phyloP scores from a whole-genome alignment of 73 alveolate species.

The Tetrahymena thermophila region DNA sequence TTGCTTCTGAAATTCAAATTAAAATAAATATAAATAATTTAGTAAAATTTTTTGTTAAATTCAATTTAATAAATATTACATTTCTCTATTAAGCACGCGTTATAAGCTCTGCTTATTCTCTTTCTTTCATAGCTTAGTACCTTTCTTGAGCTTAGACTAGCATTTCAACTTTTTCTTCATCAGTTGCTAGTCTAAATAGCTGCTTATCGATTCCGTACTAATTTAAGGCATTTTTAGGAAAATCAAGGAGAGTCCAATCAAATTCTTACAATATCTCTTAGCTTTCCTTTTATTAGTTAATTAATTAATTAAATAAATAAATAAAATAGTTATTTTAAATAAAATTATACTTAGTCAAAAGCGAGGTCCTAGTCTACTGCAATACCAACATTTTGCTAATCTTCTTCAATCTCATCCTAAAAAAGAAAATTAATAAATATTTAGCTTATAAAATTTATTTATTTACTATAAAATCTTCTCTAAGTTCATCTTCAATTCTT shows the following conservation, averaged over 20 bases:
- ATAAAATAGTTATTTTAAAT: no score
- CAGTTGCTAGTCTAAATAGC: neutral
- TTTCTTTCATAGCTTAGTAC: neutral
- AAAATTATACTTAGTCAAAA: neutral
- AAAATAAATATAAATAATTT: no score
- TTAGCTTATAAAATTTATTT: neutral
- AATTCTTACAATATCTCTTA: neutral
- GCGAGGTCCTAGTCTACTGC: neutral
- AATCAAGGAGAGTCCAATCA: neutral
- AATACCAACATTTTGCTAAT: neutral
- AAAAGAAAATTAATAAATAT: neutral
- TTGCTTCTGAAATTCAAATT: no score
- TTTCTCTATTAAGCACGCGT: neutral
- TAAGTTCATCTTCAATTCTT: neutral
- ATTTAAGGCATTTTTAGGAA: neutral
- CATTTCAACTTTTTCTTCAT: neutral
- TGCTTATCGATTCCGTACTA: neutral
- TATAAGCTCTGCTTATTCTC: neutral
- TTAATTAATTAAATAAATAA: no score
- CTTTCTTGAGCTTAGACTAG: neutral
- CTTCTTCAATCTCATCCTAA: neutral
- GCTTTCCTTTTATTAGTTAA: neutral
- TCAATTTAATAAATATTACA: neutral
- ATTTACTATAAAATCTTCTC: neutral
- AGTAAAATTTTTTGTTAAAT: no score